Base-by-base conservation (phyloP, 2,329 filamentous ascomycete genomes). In the Arthrinium phaeospermum region DNA sequence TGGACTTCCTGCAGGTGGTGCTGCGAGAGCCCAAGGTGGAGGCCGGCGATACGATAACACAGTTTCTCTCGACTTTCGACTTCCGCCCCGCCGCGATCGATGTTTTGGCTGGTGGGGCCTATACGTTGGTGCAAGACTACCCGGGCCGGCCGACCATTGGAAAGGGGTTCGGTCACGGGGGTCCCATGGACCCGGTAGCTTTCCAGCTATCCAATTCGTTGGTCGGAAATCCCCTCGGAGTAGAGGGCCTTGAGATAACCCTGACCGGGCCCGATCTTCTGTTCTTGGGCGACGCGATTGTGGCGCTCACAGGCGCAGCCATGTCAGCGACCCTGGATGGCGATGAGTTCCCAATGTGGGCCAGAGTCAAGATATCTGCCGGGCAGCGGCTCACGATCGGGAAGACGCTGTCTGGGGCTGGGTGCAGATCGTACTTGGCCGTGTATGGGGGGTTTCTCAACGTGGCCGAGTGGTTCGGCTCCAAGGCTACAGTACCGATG, bases 111-210 rank as follows among this genome's bases (percentile, higher is more conserved):
- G 85, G 85, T 5, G 90, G 90, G 8, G 85, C 87, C 0, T 90
- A 89, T 73, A 91, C 89, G 0, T 80, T 88, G 1, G 83, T 92
- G 1, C 87, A 91, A 78, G 90, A 92, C 73, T 85, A 86, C 67
- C 89, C 89, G 0, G 90, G 86, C 0, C 82, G 90, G n/a, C 85
- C 87, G 3, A 84, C 83, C 0, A 83, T 90, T 2, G 89, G 89
- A 0, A 86, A 86, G 76, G 90, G 90, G 8, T 88, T 92, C 68
- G 87, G 87, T 4, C 87, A 90, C 45, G 85, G 86, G 4, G 90
- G 90, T 0, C 89, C 90, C 0, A 91, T 91, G 89, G 90, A 91
- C 76, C 83, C 85, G 0, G 77, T 91, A n/a, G 85, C 88, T 1
- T 87, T 88, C 67, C 85, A 86, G 34, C 83, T 91, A 41, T 90